Evolutionary conservation across 2,329 filamentous ascomycete genomes (phyloP), one percentile per base, ranked within the genome.

Genomic region (Xylariaceae sp.): DNA sequence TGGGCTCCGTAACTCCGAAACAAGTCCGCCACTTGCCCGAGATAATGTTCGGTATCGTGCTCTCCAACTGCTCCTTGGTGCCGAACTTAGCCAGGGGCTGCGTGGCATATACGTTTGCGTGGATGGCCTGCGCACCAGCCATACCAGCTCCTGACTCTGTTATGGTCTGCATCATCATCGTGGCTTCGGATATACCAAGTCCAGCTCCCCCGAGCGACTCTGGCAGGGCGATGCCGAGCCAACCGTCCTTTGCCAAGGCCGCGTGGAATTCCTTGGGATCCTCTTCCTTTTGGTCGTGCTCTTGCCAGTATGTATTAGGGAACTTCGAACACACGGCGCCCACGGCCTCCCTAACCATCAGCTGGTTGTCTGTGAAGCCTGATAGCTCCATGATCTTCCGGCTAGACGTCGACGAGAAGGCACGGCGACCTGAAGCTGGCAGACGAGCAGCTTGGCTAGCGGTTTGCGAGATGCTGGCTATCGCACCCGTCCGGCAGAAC

Each of bases 111-210:
- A 90, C 84, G 57, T 86, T 85, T 47, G 79, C 80, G 65, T 85
- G 81, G 37, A 85, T 80, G 1, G 79, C 77, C 63, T 85, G 80
- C 1, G 83, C 81, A 0, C 82, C 82, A 0, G 87, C 87, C 76
- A 94, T 90, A 3, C 89, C 89, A 3, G 89, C 89, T 0, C 89
- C 89, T 1, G 82, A 85, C 72, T 91, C 86, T 0, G 86, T 76
- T 54, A 91, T 88, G 2, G 88, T 88, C 64, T 95, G 89, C 76
- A 94, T 80, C 88, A 94, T 92, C 80, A 92, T 88, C 0, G 86
- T 89, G 0, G 89, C 89, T 67, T 94, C 89, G 0, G 86, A 86
- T 37, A 95, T 90, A 6, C 84, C 88, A 6, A 95, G 71, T 0
- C 86, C 88, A 1, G 87, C 80, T 0, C 89, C 89, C 2, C 89